Percentiles rank a stretch among this genome's conserved stretches.
These are phyloP conservation scores for Tolypocladium nubicola DNA, from an alignment of 2,329 filamentous ascomycete species.

Conservation along the genomic window DNA sequence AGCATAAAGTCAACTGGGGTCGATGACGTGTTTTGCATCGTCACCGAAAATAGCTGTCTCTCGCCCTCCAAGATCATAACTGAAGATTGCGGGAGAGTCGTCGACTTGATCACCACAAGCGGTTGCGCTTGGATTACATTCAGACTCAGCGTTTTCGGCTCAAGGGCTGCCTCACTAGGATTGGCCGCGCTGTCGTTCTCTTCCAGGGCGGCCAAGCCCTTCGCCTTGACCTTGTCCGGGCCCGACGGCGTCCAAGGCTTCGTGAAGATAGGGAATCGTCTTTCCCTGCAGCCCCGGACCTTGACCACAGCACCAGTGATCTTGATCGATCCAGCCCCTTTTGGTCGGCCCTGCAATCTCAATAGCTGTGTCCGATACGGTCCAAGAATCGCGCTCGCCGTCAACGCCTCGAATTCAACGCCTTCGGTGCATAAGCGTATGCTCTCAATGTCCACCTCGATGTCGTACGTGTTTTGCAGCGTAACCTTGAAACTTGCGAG, in stretches of 20 bases:
- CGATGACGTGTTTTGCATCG: constrained; percentile 66
- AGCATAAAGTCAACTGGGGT: constrained; percentile 75
- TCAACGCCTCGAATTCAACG: constrained; percentile 55
- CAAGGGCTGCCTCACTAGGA: constrained; percentile 29
- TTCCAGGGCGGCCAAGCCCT: constrained; percentile 52
- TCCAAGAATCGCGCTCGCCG: constrained; percentile 59
- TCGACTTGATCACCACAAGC: constrained; percentile 61
- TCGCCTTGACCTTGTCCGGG: constrained; percentile 65
- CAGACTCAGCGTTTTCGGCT: constrained; percentile 44
- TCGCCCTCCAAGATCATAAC: constrained; percentile 93
- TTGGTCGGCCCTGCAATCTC: constrained; percentile 58
- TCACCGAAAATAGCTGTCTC: constrained; percentile 64
- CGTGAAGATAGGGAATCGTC: constrained; percentile 74
- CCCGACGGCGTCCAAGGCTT: constrained; percentile 63
- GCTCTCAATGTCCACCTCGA: constrained; percentile 81
- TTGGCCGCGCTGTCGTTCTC: constrained; percentile 28
- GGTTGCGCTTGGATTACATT: constrained; percentile 76
- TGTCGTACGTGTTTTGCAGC: constrained; percentile 88
- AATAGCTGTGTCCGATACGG: constrained; percentile 77
- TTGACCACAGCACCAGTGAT: constrained; percentile 72
- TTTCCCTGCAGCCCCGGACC: constrained; percentile 70
- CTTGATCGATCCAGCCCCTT: constrained; percentile 54
- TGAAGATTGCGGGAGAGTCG: constrained; percentile 71
- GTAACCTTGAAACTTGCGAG: constrained; percentile 68
- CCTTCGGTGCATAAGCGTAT: constrained; percentile 67